Evolutionary conservation across 1,284 basidiomycete species (phyloP), one percentile per base, ranked within the genome.

Genomic region (Pyrrhoderma lamaoense): DNA sequence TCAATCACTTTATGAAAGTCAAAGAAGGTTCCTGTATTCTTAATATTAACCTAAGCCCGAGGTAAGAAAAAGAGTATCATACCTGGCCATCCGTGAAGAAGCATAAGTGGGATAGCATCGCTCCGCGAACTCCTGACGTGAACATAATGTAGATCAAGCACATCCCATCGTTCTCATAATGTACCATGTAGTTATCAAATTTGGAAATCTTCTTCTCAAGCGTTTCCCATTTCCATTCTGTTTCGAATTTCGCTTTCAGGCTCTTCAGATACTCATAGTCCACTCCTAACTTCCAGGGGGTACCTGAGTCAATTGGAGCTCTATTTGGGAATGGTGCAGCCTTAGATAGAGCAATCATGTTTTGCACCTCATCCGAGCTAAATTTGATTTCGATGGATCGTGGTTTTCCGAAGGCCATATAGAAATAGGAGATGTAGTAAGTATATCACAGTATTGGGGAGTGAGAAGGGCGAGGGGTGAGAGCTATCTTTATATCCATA

Each of bases 1-100:
- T 56, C 49, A 25, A 61, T 56, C 14, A 62, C 60, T 38, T 61
- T 62, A 50, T 62, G 57, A 39, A 62, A 62, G 47, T 62, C 61
- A 47, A 54, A 60, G 51, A 62, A 60, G 3, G 56, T 60, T n/a
- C 61, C 60, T 55, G 45, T 35, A 31, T 18, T 40, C 16, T n/a
- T 8, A 14, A 34, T 34, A 27, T 21, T 25, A 18, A 45, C 16
- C 31, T 16, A 43, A 22, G 14, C 21, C 21, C n/a, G 14, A 16
- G n/a, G 16, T 14, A 16, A 23, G 11, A 22, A 39, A 25, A 31
- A n/a, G 38, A 13, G 9, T 22, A 47, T 11, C 47, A 4, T 36
- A 59, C 58, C 57, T 19, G 59, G 59, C 61, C 61, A 62, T 11
- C 61, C 61, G 46, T 62, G 60, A 3, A 60, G 42, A 13, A 62